Evolutionary conservation across 495 filamentous ascomycete species (phyloP), one percentile per base, ranked within the genome.

Genomic region (Penicillium psychrofluorescens): DNA sequence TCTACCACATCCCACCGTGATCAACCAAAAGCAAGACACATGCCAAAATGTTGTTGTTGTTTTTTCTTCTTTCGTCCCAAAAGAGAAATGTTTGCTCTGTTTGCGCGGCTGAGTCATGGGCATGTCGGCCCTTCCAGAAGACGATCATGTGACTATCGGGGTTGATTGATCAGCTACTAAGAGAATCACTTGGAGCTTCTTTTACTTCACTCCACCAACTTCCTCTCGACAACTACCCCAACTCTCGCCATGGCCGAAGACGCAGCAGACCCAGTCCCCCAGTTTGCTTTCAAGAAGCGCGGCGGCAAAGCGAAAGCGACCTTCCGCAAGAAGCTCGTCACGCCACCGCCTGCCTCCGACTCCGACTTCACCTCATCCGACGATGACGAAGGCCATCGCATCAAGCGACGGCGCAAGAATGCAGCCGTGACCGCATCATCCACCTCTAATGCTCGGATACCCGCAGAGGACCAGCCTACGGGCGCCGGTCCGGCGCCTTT

Each of bases 241-340:
- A 22, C 41, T 32, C 9, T 59, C 59, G 53, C 28, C 45, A 31
- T 22, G 22, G 61, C 57, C 16, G 48, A 51, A 10, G 36, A 43
- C 1, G 35, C 45, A 36, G 12, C 48, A 27, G 55, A 56, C 3
- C 3, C 45, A 2, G 54, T 51, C 1, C 58, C 60, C 27, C 54
- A 54, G 54, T 60, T 67, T 15, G 46, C 59, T 36, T 98, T 98
- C 78, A 95, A 95, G 56, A 95, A 92, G 65, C 85, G 91, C 53
- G 70, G 77, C 22, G 22, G 22, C 38, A 94, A 88, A 56, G 70
- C 73, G 41, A 92, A 90, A 58, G 77, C 80, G 42, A 90, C 77
- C 53, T 68, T 90, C 40, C 81, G 90, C 54, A 96, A 95, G 72
- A 83, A 87, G 39, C 76, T 84, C 39, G 81, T 85, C 29, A 86